Evolutionary conservation across 805 yeast genomes (phyloP).

Genomic region (Naumovozyma baii): DNA sequence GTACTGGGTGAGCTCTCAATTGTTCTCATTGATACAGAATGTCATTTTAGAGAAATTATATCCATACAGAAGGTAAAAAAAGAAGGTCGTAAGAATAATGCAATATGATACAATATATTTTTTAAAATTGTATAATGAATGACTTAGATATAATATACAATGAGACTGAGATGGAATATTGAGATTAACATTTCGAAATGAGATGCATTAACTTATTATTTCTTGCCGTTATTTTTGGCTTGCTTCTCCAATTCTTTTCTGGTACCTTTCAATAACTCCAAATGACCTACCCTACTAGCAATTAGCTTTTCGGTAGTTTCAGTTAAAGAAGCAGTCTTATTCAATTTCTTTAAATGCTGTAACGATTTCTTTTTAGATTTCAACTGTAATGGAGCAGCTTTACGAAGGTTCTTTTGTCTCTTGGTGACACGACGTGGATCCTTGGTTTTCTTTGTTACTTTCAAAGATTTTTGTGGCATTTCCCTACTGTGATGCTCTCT

Average conservation of each 20-base stretch:
- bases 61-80: constrained; percentile 34
- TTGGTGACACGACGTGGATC: constrained; percentile 42
- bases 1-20: constrained; percentile 87
- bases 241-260: constrained; percentile 69
- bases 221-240: constrained; percentile 1
- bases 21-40: constrained; percentile 69
- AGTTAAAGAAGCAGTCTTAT: constrained; percentile 42
- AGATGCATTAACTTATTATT: too few species aligned
- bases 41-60: constrained; percentile 52
- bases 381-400: constrained; percentile 64
- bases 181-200: too few species aligned
- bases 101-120: too few species aligned
- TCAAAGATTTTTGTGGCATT: constrained; percentile 72
- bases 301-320: constrained; percentile 73
- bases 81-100: neutral
- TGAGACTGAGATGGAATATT: neutral
- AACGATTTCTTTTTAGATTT: constrained; percentile 55
- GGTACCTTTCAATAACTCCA: constrained; percentile 83
- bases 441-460: constrained; percentile 35
- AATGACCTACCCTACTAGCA: constrained; percentile 86
- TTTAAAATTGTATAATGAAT: neutral
- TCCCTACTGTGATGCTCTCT: neutral
- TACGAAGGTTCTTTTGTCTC: constrained; percentile 52
- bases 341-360: constrained; percentile 44
- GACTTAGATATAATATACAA: neutral